These are phyloP conservation scores for Chlamydomonas eustigma DNA, from an alignment of 139 green algal species.

Conservation along the genomic window DNA sequence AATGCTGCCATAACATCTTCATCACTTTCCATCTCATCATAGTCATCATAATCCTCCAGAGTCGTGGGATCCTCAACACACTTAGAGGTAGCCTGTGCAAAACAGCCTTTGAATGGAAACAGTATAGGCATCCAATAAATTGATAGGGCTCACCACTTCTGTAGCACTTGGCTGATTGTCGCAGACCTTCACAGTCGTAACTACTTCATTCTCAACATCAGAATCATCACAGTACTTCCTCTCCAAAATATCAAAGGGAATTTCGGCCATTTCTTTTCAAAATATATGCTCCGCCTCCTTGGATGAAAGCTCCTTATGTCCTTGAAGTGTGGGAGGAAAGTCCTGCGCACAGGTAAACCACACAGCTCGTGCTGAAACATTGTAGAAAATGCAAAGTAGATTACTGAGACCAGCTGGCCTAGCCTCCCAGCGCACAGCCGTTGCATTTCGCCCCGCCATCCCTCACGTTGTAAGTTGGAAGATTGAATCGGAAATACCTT, in stretches of 20 bases:
- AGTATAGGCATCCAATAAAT: too few relatives aligned
- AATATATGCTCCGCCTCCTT: too few relatives aligned
- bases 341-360: too few relatives aligned
- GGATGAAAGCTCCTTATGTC: too few relatives aligned
- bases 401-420: not conserved
- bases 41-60: constrained; percentile 12
- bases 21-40: constrained; percentile 34
- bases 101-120: too few relatives aligned
- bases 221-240: not conserved
- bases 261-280: constrained; percentile 7
- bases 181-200: too few relatives aligned
- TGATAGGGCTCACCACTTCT: not conserved
- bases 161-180: too few relatives aligned
- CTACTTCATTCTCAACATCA: not conserved
- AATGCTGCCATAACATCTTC: constrained; percentile 56
- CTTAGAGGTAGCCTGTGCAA: not conserved
- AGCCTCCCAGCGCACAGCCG: not conserved
- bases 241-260: constrained; percentile 21
- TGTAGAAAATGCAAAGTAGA: not conserved
- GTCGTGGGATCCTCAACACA: constrained; percentile 1
- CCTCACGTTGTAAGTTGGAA: constrained; percentile 21
- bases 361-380: too few relatives aligned
- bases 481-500: not conserved
- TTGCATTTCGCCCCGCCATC: constrained; percentile 20
- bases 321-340: too few relatives aligned